phyloP scores from a whole-genome alignment of 306 rosid genomes.

The Castanopsis chinensis region DNA sequence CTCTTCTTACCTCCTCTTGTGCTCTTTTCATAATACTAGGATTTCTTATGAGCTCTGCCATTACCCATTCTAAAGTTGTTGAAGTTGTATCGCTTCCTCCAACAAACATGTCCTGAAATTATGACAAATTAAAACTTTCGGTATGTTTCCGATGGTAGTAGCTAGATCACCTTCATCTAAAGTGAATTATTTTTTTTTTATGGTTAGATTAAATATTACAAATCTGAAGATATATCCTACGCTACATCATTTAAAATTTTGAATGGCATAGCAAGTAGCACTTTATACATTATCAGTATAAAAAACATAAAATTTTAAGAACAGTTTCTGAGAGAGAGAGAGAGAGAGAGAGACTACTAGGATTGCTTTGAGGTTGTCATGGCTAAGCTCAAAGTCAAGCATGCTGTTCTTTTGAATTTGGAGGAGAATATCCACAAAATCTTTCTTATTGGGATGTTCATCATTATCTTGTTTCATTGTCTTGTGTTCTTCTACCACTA shows the following conservation, averaged over 20 bases:
- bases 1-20: constrained; percentile 34
- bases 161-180: too few species aligned
- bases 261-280: too few species aligned
- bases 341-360: constrained; percentile 10
- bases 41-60: constrained; percentile 35
- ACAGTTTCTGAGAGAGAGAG: neutral
- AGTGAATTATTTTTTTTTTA: too few species aligned
- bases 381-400: constrained; percentile 9
- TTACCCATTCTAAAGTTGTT: constrained; percentile 26
- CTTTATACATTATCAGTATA: too few species aligned
- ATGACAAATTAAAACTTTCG: neutral
- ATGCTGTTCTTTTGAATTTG: neutral
- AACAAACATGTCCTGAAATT: constrained; percentile 26
- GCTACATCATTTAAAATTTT: too few species aligned
- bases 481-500: constrained; percentile 28
- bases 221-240: too few species aligned
- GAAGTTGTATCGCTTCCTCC: constrained; percentile 32
- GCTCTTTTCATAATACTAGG: constrained; percentile 28
- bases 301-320: too few species aligned
- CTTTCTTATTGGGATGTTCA: neutral
- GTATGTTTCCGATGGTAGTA: too few species aligned
- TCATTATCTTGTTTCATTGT: neutral
- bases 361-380: constrained; percentile 20
- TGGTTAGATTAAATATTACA: too few species aligned
- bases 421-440: constrained; percentile 25